A percentile compares a stretch with the other conserved stretches of the same genome.
Conservation (phyloP, 164 flowering plant species). For the Litsea cubeba region DNA sequence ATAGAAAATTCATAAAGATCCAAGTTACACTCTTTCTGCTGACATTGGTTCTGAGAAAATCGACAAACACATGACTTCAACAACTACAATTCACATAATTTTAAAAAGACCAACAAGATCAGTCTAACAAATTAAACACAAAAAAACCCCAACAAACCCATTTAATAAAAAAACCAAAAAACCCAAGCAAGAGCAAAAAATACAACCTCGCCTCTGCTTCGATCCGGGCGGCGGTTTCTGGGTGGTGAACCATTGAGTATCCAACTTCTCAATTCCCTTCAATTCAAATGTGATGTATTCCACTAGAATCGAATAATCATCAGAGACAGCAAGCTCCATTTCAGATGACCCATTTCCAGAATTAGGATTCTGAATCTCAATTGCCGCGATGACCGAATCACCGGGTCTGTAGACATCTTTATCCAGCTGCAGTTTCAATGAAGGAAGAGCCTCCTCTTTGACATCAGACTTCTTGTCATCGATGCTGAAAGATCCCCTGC, state of each 20-base stretch:
- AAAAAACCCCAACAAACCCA: background rate
- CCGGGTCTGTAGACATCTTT: constrained; percentile 84
- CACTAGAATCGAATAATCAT: constrained; percentile 42
- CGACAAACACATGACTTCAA: too few species aligned
- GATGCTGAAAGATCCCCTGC: constrained; percentile 23
- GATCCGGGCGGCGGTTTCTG: constrained; percentile 59
- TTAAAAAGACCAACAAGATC: background rate
- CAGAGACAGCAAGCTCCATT: constrained; percentile 7
- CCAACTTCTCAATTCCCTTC: constrained; percentile 86
- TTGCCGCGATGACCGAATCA: constrained; percentile 50
- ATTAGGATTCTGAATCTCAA: constrained; percentile 43
- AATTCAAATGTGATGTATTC: constrained; percentile 68
- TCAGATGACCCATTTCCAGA: constrained; percentile 8
- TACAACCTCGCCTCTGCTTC: constrained; percentile 68
- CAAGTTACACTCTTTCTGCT: too few species aligned
- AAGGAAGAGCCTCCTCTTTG: constrained; percentile 29
- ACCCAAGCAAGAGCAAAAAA: background rate
- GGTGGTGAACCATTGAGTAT: constrained; percentile 77
- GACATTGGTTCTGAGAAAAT: too few species aligned
- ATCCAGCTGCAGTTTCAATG: constrained; percentile 52
- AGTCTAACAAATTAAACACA: background rate
- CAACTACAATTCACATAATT: too few species aligned
- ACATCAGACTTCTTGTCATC: constrained; percentile 10
- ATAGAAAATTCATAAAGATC: too few species aligned
- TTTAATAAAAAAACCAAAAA: background rate